Base-by-base conservation (phyloP, 352 stramenopile genomes). In the Halophytophthora polymorphica region DNA sequence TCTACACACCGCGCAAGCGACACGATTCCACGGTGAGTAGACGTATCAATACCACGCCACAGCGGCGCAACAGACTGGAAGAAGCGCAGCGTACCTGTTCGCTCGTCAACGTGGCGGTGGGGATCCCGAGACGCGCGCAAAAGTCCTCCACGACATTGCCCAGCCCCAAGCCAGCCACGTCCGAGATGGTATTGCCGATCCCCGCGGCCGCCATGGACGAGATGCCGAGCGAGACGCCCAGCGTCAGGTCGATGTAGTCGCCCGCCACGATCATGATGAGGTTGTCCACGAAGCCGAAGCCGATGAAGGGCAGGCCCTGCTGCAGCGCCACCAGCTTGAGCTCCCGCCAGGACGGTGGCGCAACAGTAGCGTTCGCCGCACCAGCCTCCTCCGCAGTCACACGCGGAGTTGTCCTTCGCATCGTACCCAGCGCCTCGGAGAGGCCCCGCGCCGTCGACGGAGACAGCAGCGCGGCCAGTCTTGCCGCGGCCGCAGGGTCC, bases 271-370 rank as follows among this genome's bases (percentile, higher is more conserved):
- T 90, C 75, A 99, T 95, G 61, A 99, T 97, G 31, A 83, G 75
- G 71, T 99, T 98, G 73, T 99, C 96, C 61, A 98, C 95, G 35
- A 99, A 97, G 22, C 96, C 96, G 69, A 99, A 99, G 36, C 95
- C 95, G 14, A 99, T 71, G 64, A 99, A 99, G 2, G 96, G 95
- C 47, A 98, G 71, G 1, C 74, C 85, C 28, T 83, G 49, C 57
- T 88, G 63, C 47, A 90, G 34, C 41, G 77, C 78, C 22, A 90
- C 62, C 55, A 79, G 66, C 70, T 86, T 81, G 48, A 90, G 69
- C 28, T 83, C 76, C 28, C 73, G 59, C 44, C 69, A 50, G 19
- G 77, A 77, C 14, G 81, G 58, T 2, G 49, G 56, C 15, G 58
- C 56, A 6, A 15, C 15, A 2, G 58, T 18, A 43, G 37, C 25